phyloP scores from a whole-genome alignment of 2,329 filamentous ascomycete genomes.

The Dendrostoma leiphaemia region DNA sequence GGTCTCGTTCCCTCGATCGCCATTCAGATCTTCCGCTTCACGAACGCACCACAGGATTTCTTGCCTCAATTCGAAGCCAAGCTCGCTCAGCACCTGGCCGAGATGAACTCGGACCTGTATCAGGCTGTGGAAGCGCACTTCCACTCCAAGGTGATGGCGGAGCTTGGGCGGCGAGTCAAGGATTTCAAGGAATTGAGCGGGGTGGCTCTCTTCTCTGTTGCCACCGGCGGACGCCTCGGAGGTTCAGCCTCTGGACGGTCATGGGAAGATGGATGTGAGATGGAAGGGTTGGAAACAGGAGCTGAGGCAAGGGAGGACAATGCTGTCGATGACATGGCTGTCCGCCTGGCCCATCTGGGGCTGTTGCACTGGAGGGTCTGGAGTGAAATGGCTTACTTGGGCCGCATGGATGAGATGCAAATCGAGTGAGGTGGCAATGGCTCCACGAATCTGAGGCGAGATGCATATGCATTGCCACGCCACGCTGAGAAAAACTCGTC shows the following conservation, averaged over 20 bases:
- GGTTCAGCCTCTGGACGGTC: slow-evolving; percentile 30
- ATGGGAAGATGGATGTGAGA: slow-evolving; percentile 31
- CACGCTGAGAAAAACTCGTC: not conserved
- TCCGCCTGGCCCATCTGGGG: slow-evolving; percentile 77
- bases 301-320: slow-evolving; percentile 50
- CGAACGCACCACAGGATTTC: slow-evolving; percentile 47
- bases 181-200: slow-evolving; percentile 53
- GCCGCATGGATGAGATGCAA: slow-evolving; percentile 32
- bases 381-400: slow-evolving; percentile 69
- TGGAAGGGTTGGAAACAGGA: slow-evolving; percentile 15
- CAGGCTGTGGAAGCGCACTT: slow-evolving; percentile 49
- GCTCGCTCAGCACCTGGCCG: slow-evolving; percentile 42
- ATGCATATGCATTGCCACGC: not conserved
- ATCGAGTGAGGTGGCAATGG: slow-evolving; percentile 6
- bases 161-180: slow-evolving; percentile 48
- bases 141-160: slow-evolving; percentile 45
- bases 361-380: slow-evolving; percentile 90
- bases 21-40: slow-evolving; percentile 58
- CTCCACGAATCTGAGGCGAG: not conserved
- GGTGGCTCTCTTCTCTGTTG: slow-evolving; percentile 52
- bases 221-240: slow-evolving; percentile 49
- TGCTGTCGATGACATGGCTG: slow-evolving; percentile 66
- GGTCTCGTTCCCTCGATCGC: slow-evolving; percentile 52
- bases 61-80: slow-evolving; percentile 49
- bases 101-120: slow-evolving; percentile 43